These are phyloP conservation scores for Pholiota adiposa DNA, from an alignment of 1,284 basidiomycete genomes.

Conservation along the genomic window DNA sequence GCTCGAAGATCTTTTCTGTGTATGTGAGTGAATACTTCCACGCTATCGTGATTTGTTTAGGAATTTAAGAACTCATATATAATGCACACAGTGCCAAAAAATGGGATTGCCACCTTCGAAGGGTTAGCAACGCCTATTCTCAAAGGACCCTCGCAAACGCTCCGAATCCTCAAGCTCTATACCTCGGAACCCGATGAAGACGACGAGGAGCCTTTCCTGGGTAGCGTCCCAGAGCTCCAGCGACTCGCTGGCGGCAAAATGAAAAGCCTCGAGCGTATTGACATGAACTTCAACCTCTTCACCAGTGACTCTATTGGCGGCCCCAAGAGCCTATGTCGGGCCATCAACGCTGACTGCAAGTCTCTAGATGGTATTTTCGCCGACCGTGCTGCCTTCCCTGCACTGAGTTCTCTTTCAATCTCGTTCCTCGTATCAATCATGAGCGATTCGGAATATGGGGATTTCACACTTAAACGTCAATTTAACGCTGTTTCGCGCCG, in stretches of 20 bases:
- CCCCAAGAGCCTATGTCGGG: background rate
- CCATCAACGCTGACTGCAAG: background rate
- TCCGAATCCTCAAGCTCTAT: background rate
- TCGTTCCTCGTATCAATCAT: background rate
- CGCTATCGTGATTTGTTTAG: background rate
- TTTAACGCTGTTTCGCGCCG: background rate
- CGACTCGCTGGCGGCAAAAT: background rate
- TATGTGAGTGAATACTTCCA: background rate
- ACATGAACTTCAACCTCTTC: background rate
- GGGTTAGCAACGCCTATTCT: background rate
- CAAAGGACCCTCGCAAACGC: background rate
- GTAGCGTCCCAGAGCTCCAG: background rate
- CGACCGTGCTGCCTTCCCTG: background rate
- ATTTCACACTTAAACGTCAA: background rate
- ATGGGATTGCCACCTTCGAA: background rate
- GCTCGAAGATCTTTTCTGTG: background rate
- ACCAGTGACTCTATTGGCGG: background rate
- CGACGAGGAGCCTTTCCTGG: background rate
- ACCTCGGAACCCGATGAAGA: background rate
- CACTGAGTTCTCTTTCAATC: background rate
- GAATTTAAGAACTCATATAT: background rate
- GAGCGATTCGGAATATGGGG: background rate
- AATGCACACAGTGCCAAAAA: background rate
- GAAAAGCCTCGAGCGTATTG: background rate
- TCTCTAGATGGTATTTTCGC: background rate